Conservation (phyloP, 495 filamentous ascomycete species). For the Amphirosellinia nigrospora region DNA sequence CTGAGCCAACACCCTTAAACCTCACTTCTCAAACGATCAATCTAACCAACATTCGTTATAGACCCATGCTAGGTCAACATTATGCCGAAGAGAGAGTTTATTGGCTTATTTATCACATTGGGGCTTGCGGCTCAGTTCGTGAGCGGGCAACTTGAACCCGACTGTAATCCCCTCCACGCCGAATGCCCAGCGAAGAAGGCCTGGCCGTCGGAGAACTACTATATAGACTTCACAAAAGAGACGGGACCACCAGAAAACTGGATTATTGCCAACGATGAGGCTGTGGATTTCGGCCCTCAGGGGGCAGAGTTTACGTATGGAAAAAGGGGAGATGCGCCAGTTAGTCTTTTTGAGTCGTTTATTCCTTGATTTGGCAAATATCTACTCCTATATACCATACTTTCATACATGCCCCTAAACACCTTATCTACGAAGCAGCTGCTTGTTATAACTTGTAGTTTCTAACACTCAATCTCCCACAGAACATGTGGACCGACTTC, state of each 20-base stretch:
- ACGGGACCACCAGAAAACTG: constrained; percentile 29
- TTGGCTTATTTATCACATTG: constrained; percentile 34
- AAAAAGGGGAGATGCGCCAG: constrained; percentile 77
- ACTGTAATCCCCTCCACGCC: constrained; percentile 38
- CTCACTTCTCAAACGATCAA: constrained; percentile 24
- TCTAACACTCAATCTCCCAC: no score
- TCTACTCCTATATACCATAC: no score
- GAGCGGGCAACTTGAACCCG: constrained; percentile 37
- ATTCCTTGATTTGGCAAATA: no score
- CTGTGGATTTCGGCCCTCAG: constrained; percentile 55
- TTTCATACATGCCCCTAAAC: no score
- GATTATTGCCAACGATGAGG: constrained; percentile 32
- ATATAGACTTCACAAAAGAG: constrained; percentile 42
- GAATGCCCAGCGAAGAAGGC: constrained; percentile 37
- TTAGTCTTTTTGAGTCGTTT: no score
- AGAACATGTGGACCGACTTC: constrained; percentile 68
- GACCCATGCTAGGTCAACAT: constrained; percentile 25
- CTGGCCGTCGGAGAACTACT: constrained; percentile 34
- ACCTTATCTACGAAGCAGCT: no score
- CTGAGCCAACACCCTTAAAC: neutral
- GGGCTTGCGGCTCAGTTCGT: constrained; percentile 33
- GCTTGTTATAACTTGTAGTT: no score
- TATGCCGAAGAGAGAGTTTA: constrained; percentile 36
- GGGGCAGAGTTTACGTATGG: constrained; percentile 79
- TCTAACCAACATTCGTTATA: constrained; percentile 26